Conservation (phyloP, 306 rosid genomes). For the Neltuma alba region DNA sequence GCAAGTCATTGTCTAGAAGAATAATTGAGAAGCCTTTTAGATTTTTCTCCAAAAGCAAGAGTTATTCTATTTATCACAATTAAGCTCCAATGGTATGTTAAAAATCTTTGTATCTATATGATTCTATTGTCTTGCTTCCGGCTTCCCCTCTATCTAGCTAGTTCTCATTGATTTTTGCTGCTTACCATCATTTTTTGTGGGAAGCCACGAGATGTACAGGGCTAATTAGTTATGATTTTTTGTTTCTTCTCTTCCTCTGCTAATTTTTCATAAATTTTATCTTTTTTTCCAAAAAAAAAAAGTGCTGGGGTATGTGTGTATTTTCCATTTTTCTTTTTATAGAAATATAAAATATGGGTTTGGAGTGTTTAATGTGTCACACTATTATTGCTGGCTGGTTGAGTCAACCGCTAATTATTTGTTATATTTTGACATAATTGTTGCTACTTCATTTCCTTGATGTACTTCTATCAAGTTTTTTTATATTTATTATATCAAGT, state of each 20-base stretch:
- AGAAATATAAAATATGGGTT: too few species aligned
- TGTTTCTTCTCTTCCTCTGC: constrained; percentile 16
- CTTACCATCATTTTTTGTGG: constrained; percentile 12
- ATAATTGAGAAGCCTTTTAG: constrained; percentile 73
- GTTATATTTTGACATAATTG: too few species aligned
- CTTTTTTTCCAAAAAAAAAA: too few species aligned
- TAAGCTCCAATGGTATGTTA: constrained; percentile 53
- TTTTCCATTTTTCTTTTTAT: too few species aligned
- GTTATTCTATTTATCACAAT: constrained; percentile 78
- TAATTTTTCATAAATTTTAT: not conserved
- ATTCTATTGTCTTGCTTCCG: constrained; percentile 17
- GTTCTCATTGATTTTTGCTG: constrained; percentile 43
- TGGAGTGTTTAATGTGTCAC: too few species aligned
- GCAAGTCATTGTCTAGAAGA: constrained; percentile 68
- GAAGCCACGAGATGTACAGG: constrained; percentile 66
- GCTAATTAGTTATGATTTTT: constrained; percentile 55
- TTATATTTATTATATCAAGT: too few species aligned
- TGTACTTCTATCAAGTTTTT: too few species aligned
- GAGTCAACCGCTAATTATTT: too few species aligned
- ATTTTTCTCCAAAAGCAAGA: constrained; percentile 76
- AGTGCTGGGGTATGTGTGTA: too few species aligned
- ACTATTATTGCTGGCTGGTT: too few species aligned
- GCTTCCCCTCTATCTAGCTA: constrained; percentile 28
- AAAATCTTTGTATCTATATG: constrained; percentile 50
- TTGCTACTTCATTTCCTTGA: too few species aligned